phyloP scores from a whole-genome alignment of 2,329 filamentous ascomycete species.

The Cercospora sojina region DNA sequence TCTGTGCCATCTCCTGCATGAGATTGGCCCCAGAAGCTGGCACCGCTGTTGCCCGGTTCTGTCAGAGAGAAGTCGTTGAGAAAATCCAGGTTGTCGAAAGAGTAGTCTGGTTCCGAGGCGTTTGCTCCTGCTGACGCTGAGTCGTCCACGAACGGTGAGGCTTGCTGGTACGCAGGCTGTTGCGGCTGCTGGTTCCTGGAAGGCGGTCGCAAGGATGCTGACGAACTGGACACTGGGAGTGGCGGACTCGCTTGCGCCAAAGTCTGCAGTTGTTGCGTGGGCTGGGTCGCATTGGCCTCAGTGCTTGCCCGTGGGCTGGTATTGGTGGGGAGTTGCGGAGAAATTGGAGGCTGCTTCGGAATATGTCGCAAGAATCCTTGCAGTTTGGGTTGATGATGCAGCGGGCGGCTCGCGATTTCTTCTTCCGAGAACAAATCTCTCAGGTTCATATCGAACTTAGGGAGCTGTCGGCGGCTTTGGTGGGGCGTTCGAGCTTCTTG shows the following conservation, averaged over 20 bases:
- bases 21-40: constrained; percentile 20
- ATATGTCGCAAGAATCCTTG: constrained; percentile 29
- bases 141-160: constrained; percentile 27
- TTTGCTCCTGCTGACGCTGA: constrained; percentile 26
- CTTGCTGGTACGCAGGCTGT: not conserved
- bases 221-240: not conserved
- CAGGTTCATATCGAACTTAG: constrained; percentile 60
- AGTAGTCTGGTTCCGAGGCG: constrained; percentile 29
- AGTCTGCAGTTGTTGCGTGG: constrained; percentile 6
- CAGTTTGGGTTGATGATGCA: constrained; percentile 23
- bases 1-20: constrained; percentile 47
- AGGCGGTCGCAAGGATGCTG: not conserved
- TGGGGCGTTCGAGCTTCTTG: constrained; percentile 7
- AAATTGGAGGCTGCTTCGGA: constrained; percentile 22
- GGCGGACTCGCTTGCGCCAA: constrained; percentile 33
- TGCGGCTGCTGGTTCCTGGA: not conserved
- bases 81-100: constrained; percentile 54
- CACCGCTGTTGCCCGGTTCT: constrained; percentile 39
- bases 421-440: constrained; percentile 53
- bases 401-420: constrained; percentile 39
- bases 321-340: constrained; percentile 22
- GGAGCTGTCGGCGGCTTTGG: constrained; percentile 34
- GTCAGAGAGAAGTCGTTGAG: constrained; percentile 51
- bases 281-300: constrained; percentile 7
- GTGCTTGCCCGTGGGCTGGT: constrained; percentile 22